These are phyloP conservation scores for Hemerocallis citrina DNA, from an alignment of 106 monocot genomes.

Conservation along the genomic window DNA sequence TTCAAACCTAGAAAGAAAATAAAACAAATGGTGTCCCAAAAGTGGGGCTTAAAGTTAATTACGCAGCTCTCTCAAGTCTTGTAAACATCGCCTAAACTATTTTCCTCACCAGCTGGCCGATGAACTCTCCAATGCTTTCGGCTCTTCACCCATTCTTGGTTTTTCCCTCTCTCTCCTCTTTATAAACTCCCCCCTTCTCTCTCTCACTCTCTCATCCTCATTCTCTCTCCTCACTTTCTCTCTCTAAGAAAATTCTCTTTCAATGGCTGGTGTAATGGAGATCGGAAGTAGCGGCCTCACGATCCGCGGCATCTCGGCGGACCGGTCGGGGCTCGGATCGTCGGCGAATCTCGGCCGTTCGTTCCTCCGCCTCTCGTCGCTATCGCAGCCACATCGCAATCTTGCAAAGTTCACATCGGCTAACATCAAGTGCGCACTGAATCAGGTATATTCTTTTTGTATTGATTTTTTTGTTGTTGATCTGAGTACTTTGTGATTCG, in stretches of 20 bases:
- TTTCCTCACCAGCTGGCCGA: no score
- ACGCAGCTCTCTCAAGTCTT: no score
- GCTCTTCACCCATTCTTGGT: background rate
- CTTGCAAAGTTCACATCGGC: background rate
- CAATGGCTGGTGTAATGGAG: conserved; percentile 10
- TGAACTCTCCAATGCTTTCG: conserved; percentile 3
- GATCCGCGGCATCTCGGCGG: conserved; percentile 1
- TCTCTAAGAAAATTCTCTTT: background rate
- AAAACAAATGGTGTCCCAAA: no score
- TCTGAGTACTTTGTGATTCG: no score
- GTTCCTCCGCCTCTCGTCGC: background rate
- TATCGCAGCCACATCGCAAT: no score
- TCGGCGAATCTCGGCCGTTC: background rate
- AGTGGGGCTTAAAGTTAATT: no score
- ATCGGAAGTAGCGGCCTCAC: conserved; percentile 7
- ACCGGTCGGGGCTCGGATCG: conserved; percentile 3
- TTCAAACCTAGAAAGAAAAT: no score
- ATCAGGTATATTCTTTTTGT: no score
- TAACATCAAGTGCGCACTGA: background rate
- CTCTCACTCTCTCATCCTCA: no score
- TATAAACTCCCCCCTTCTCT: no score
- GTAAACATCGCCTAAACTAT: no score
- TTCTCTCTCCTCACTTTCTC: background rate
- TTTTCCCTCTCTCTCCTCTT: background rate
- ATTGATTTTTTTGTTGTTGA: no score